Conservation (phyloP, 1,284 basidiomycete genomes). For the Microbotryum silenes-acaulis region DNA sequence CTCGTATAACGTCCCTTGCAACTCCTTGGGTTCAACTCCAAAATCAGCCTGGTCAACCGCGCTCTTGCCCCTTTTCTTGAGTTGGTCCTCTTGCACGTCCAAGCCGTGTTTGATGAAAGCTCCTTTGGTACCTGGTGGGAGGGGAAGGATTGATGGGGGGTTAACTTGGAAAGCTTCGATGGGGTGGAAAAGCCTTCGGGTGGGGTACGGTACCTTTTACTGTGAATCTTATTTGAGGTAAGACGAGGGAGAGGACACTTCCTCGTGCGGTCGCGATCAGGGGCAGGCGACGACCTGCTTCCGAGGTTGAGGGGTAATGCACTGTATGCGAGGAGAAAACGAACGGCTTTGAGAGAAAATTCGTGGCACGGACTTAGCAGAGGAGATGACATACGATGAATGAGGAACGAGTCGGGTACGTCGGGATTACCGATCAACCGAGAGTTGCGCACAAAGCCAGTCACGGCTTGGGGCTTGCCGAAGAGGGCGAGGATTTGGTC, state of each 20-base stretch:
- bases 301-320: conserved; percentile 48
- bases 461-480: conserved; percentile 61
- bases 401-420: conserved; percentile 57
- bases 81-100: conserved; percentile 64
- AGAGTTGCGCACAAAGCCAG: conserved; percentile 60
- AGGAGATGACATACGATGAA: conserved; percentile 33
- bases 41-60: conserved; percentile 46
- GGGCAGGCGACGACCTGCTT: conserved; percentile 46
- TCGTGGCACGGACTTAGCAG: neutral
- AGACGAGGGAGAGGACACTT: conserved; percentile 58
- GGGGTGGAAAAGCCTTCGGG: neutral
- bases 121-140: conserved; percentile 53
- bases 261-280: conserved; percentile 62
- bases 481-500: conserved; percentile 72
- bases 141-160: neutral
- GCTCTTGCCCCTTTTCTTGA: conserved; percentile 32
- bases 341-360: no score
- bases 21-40: conserved; percentile 52
- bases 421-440: conserved; percentile 55
- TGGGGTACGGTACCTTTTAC: conserved; percentile 45
- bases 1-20: conserved; percentile 24
- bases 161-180: neutral
- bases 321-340: conserved; percentile 28
- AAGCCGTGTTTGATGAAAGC: conserved; percentile 67
- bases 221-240: conserved; percentile 59